A percentile compares a stretch with the other conserved stretches of the same genome.
Evolutionary conservation across 768 basidiomycete genomes (phyloP).

Genomic region (Rhodosporidiobolus sp.): DNA sequence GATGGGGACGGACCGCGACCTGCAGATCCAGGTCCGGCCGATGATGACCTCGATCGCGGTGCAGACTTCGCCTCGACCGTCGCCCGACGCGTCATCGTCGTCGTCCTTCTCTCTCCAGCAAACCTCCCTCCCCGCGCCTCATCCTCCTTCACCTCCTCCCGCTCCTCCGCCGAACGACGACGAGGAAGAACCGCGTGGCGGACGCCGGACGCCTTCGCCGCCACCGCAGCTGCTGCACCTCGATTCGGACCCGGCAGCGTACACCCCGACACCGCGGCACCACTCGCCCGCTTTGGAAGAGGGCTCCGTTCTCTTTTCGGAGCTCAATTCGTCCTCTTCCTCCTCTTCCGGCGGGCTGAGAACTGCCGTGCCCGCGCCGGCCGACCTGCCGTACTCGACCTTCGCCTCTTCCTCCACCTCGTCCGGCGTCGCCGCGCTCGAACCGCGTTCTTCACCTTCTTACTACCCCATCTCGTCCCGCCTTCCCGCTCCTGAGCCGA

Average conservation of each 20-base stretch:
- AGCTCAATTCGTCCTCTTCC: too few relatives aligned
- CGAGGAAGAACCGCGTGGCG: too few relatives aligned
- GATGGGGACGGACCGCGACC: too few relatives aligned
- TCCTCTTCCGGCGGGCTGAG: neutral
- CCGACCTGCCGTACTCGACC: neutral
- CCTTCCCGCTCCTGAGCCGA: neutral
- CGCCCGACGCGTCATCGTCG: too few relatives aligned
- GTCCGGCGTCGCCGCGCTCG: conserved; percentile 3
- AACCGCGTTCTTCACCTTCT: neutral
- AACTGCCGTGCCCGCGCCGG: neutral
- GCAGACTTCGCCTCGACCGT: too few relatives aligned
- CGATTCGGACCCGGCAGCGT: neutral
- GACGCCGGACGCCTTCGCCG: too few relatives aligned
- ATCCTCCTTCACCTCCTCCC: too few relatives aligned
- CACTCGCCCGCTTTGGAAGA: neutral
- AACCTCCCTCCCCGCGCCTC: too few relatives aligned
- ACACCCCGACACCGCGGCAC: neutral
- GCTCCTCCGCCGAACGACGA: too few relatives aligned
- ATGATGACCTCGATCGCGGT: too few relatives aligned
- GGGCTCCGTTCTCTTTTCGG: neutral
- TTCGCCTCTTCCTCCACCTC: conserved; percentile 7
- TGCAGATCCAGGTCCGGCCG: too few relatives aligned
- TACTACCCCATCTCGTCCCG: neutral
- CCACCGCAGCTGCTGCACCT: neutral
- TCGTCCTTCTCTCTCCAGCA: too few relatives aligned